Percentiles rank a stretch among this genome's conserved stretches.
These are phyloP conservation scores for Graphium sp. DNA, from an alignment of 2,329 filamentous ascomycete species.

Conservation along the genomic window DNA sequence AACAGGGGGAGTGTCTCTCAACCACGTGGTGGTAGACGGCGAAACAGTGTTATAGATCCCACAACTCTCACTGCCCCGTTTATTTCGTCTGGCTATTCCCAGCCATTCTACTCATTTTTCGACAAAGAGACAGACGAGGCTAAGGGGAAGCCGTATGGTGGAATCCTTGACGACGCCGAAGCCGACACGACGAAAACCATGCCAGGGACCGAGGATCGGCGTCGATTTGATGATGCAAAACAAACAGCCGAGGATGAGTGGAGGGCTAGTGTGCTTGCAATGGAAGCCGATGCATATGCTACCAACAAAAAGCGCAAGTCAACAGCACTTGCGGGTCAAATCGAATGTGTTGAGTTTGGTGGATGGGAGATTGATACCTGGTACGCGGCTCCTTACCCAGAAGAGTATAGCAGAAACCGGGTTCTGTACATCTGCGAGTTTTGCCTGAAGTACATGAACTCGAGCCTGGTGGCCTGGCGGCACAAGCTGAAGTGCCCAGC, in stretches of 20 bases:
- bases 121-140: slow-evolving; percentile 79
- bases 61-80: slow-evolving; percentile 34
- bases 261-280: slow-evolving; percentile 45
- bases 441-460: slow-evolving; percentile 98
- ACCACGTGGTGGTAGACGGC: too few relatives aligned
- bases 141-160: slow-evolving; percentile 89
- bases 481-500: slow-evolving; percentile 95
- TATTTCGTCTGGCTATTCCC: slow-evolving; percentile 43
- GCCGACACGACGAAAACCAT: slow-evolving; percentile 84
- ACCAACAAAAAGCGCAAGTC: slow-evolving; percentile 55
- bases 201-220: slow-evolving; percentile 63
- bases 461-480: slow-evolving; percentile 93
- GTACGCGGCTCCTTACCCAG: slow-evolving; percentile 96
- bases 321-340: slow-evolving; percentile 77
- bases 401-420: slow-evolving; percentile 92
- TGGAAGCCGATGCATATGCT: slow-evolving; percentile 47
- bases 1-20: slow-evolving; percentile 8
- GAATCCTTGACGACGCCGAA: slow-evolving; percentile 75
- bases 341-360: slow-evolving; percentile 97
- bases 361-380: slow-evolving; percentile 97
- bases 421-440: slow-evolving; percentile 99
- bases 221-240: slow-evolving; percentile 77
- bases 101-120: slow-evolving; percentile 75
- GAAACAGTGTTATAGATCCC: slow-evolving; percentile 1
- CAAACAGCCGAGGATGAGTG: slow-evolving; percentile 86